Evolutionary conservation across 345 rosid genomes (phyloP).

Genomic region (Carallia brachiata): DNA sequence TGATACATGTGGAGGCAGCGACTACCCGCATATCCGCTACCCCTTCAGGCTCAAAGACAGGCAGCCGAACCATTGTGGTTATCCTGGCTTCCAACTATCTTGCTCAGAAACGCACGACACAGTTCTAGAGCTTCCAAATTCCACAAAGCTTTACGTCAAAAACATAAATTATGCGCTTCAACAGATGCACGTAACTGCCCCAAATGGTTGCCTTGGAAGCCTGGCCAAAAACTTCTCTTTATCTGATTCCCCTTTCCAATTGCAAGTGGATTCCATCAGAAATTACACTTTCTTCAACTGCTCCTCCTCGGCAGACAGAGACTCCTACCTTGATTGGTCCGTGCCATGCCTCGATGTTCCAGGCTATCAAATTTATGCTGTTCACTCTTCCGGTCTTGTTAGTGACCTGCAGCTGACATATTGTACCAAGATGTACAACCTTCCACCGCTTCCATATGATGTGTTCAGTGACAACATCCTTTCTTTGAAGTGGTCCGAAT

Average conservation of each 20-base stretch:
- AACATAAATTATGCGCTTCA: conserved; percentile 9
- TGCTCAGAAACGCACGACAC: background rate
- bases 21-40: conserved; percentile 7
- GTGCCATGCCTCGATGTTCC: background rate
- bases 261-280: rapidly evolving
- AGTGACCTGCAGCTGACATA: background rate
- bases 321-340: too few species aligned
- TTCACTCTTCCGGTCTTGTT: background rate
- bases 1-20: background rate
- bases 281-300: conserved; percentile 14
- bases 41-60: conserved; percentile 10
- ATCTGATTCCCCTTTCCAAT: conserved; percentile 2
- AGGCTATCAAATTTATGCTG: conserved; percentile 8
- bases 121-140: conserved; percentile 8
- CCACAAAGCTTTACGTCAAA: background rate
- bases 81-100: conserved; percentile 7
- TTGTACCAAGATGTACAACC: conserved; percentile 20
- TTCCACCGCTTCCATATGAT: background rate
- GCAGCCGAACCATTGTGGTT: conserved; percentile 12
- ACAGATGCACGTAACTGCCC: background rate
- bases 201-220: conserved; percentile 4
- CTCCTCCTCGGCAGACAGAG: background rate
- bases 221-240: conserved; percentile 2
- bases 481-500: background rate
- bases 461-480: rapidly evolving